Conservation (phyloP, 306 rosid genomes). For the Quercus robur region DNA sequence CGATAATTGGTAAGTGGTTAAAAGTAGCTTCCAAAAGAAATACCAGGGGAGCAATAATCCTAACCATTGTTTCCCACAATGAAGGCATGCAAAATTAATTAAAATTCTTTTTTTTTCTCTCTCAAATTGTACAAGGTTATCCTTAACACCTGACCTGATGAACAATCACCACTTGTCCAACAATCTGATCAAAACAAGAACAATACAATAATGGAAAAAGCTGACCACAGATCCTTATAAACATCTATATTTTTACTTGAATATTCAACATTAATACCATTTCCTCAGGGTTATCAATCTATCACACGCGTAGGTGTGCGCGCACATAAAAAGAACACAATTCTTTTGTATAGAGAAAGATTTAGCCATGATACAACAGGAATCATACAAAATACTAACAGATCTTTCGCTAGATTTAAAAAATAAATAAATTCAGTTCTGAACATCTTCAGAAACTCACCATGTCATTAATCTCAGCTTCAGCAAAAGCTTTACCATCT, state of each 20-base stretch:
- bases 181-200: not conserved
- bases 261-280: not conserved
- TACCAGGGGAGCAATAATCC: not conserved
- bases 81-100: not conserved
- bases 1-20: not conserved
- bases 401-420: constrained; percentile 7
- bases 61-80: not conserved
- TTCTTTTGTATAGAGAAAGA: not conserved
- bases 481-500: constrained; percentile 98
- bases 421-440: constrained; percentile 3
- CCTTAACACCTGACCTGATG: not conserved
- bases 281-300: not conserved
- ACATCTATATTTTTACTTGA: not conserved
- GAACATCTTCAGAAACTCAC: constrained; percentile 45
- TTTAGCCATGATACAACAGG: not conserved
- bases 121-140: not conserved
- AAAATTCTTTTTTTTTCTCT: not conserved
- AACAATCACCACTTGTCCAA: not conserved
- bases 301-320: not conserved
- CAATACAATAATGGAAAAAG: not conserved
- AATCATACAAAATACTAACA: not conserved
- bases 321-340: not conserved
- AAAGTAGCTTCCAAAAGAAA: not conserved
- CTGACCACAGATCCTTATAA: not conserved
- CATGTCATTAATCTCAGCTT: constrained; percentile 95